phyloP scores from a whole-genome alignment of 176 grass and related monocot species.

The Panicum miliaceum region DNA sequence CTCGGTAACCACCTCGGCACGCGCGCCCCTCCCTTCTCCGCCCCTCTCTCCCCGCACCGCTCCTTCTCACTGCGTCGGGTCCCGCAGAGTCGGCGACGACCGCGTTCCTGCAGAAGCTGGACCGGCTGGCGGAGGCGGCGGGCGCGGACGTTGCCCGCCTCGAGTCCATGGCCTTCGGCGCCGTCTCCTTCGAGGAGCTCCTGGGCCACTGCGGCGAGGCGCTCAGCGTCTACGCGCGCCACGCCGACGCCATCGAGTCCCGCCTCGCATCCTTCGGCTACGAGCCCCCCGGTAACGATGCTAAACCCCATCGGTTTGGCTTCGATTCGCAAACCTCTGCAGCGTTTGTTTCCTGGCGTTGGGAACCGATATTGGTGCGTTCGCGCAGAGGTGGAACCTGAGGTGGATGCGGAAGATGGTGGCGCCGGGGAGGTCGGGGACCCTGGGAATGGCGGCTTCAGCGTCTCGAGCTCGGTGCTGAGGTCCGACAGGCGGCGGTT shows the following conservation, averaged over 20 bases:
- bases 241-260: conserved; percentile 57
- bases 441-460: neutral
- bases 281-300: conserved; percentile 40
- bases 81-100: conserved; percentile 60
- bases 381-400: conserved; percentile 41
- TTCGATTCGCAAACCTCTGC: neutral
- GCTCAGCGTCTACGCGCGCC: conserved; percentile 56
- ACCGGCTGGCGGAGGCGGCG: conserved; percentile 49
- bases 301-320: neutral
- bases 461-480: conserved; percentile 50
- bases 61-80: neutral
- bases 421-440: conserved; percentile 5
- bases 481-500: conserved; percentile 44
- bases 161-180: conserved; percentile 75
- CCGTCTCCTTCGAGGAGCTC: conserved; percentile 89
- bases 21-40: neutral
- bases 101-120: conserved; percentile 71
- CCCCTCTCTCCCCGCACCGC: neutral
- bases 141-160: conserved; percentile 63
- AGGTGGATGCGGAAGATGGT: conserved; percentile 43
- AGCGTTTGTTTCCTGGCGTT: neutral
- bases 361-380: neutral
- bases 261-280: conserved; percentile 68
- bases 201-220: conserved; percentile 84
- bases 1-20: conserved; percentile 46